Conservation (phyloP, 208 protist genomes). For the Lotmaria passim region DNA sequence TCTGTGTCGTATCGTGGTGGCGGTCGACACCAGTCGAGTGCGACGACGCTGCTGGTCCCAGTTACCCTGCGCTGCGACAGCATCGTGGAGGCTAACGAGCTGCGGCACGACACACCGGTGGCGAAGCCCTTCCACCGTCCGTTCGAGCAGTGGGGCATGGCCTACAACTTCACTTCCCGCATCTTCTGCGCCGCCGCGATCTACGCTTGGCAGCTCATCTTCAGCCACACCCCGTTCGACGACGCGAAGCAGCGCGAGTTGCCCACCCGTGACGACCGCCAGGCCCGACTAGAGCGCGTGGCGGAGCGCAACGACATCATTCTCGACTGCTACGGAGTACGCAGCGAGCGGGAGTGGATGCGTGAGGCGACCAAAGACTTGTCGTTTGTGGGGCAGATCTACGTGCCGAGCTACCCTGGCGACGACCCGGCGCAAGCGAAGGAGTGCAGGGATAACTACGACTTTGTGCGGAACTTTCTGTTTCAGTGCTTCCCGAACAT, state of each 20-base stretch:
- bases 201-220: conserved; percentile 93
- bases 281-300: conserved; percentile 75
- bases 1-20: conserved; percentile 8
- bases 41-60: conserved; percentile 25
- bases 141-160: conserved; percentile 84
- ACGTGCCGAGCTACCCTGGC: conserved; percentile 68
- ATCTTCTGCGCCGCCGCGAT: conserved; percentile 78
- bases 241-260: conserved; percentile 89
- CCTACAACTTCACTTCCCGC: conserved; percentile 56
- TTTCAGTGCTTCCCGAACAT: conserved; percentile 90
- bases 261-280: conserved; percentile 61
- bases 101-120: conserved; percentile 48
- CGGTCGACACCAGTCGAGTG: neutral
- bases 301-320: conserved; percentile 90
- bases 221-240: conserved; percentile 90
- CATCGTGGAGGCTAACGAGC: conserved; percentile 70
- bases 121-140: conserved; percentile 65
- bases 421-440: conserved; percentile 81
- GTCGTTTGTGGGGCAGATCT: conserved; percentile 83
- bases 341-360: conserved; percentile 85
- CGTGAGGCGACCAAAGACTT: conserved; percentile 84
- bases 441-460: conserved; percentile 81
- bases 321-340: conserved; percentile 86
- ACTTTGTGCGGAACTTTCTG: conserved; percentile 90
- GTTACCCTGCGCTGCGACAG: conserved; percentile 58